Evolutionary conservation across 2,329 filamentous ascomycete species (phyloP).

Genomic region (Aureobasidium sp.): DNA sequence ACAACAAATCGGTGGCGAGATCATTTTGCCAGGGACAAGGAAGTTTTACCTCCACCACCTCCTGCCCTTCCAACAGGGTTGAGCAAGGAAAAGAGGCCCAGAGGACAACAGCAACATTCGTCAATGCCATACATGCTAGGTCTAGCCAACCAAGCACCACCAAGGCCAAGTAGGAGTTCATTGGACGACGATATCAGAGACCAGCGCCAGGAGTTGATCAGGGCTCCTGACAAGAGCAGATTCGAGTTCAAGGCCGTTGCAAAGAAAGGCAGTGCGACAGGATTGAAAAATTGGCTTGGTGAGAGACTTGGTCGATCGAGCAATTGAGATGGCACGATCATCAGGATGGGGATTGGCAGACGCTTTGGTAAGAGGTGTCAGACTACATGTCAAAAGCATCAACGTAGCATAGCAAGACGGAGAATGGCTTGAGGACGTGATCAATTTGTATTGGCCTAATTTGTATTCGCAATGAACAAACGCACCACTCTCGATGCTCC

Average conservation of each 20-base stretch:
- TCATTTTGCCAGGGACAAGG: neutral
- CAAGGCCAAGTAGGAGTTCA: neutral
- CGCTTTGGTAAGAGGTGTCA: too few species aligned
- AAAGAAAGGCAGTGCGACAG: constrained; percentile 24
- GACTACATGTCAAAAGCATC: neutral
- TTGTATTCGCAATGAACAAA: neutral
- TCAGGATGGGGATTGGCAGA: too few species aligned
- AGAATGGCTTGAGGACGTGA: neutral
- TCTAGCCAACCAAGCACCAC: neutral
- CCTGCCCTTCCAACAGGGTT: neutral
- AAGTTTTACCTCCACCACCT: neutral
- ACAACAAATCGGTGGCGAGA: constrained; percentile 1
- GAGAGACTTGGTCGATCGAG: neutral
- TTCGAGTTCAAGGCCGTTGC: constrained; percentile 30
- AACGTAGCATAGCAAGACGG: neutral
- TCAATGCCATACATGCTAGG: neutral
- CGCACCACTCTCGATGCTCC: neutral
- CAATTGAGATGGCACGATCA: neutral
- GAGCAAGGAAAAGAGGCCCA: neutral
- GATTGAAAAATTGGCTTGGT: constrained; percentile 22
- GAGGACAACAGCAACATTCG: constrained; percentile 1
- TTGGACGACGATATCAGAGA: neutral
- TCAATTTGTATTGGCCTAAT: neutral
- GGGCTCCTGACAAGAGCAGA: constrained; percentile 24
- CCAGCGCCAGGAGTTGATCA: neutral